Conservation (phyloP, 306 rosid species). For the Gynostemma pentaphyllum region DNA sequence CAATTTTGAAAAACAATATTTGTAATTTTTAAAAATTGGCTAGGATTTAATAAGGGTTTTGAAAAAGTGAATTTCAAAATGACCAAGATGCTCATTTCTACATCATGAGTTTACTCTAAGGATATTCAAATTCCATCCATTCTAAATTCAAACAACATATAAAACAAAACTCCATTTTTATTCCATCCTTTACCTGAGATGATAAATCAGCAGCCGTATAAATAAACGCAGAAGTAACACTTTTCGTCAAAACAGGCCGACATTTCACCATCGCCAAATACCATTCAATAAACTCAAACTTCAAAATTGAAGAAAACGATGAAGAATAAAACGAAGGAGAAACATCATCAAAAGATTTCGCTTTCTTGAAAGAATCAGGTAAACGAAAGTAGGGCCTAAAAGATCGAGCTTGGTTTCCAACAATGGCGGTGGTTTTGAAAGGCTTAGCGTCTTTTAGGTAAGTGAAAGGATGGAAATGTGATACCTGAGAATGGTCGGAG, state of each 20-base stretch:
- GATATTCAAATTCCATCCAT: no score
- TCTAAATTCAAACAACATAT: no score
- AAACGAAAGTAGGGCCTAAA: constrained; percentile 30
- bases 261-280: constrained; percentile 62
- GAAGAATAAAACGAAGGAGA: constrained; percentile 30
- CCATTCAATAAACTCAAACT: constrained; percentile 59
- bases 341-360: constrained; percentile 26
- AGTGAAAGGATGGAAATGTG: background rate
- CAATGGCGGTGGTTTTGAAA: constrained; percentile 6
- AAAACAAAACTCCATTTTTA: no score
- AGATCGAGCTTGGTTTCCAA: constrained; percentile 16
- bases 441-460: background rate
- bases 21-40: no score
- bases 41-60: no score
- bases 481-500: background rate
- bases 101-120: no score
- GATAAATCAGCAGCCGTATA: constrained; percentile 78
- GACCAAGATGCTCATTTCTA: no score
- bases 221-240: constrained; percentile 58
- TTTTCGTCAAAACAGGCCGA: constrained; percentile 59
- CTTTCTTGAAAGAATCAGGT: constrained; percentile 24
- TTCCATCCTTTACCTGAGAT: constrained; percentile 90
- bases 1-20: no score
- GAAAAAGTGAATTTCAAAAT: no score
- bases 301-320: constrained; percentile 28